These are phyloP conservation scores for Drosera spatulata DNA, from an alignment of 179 eudicot genomes.

Conservation along the genomic window DNA sequence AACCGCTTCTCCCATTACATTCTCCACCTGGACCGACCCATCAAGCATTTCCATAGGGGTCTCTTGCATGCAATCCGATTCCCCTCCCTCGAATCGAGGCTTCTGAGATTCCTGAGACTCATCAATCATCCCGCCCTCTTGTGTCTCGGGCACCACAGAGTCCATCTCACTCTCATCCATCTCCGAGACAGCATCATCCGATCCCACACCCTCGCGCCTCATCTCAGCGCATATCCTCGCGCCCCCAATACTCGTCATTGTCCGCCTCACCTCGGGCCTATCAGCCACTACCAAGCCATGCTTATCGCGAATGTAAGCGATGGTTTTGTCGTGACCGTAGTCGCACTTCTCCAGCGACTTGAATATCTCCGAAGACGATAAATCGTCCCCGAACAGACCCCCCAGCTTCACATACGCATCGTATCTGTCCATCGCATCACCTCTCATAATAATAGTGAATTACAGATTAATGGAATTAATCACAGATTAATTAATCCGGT, in stretches of 20 bases:
- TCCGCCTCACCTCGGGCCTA: slow-evolving; percentile 1
- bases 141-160: background rate
- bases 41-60: too few relatives aligned
- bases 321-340: slow-evolving; percentile 1
- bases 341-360: background rate
- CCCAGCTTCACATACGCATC: too few relatives aligned
- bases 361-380: background rate
- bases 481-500: too few relatives aligned
- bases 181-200: background rate
- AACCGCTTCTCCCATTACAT: background rate
- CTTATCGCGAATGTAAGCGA: background rate
- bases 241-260: slow-evolving; percentile 7
- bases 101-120: background rate
- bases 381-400: background rate
- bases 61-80: too few relatives aligned
- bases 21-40: background rate
- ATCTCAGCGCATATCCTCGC: background rate
- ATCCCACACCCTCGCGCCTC: background rate
- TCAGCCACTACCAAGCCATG: background rate
- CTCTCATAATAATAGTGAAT: too few relatives aligned
- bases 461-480: too few relatives aligned
- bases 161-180: background rate
- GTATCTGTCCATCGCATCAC: too few relatives aligned
- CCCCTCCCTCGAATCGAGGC: too few relatives aligned
- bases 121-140: background rate